A percentile compares a stretch with the other conserved stretches of the same genome.
These are phyloP conservation scores for Hypocreales sp. DNA, from an alignment of 2,329 filamentous ascomycete species.

Conservation along the genomic window DNA sequence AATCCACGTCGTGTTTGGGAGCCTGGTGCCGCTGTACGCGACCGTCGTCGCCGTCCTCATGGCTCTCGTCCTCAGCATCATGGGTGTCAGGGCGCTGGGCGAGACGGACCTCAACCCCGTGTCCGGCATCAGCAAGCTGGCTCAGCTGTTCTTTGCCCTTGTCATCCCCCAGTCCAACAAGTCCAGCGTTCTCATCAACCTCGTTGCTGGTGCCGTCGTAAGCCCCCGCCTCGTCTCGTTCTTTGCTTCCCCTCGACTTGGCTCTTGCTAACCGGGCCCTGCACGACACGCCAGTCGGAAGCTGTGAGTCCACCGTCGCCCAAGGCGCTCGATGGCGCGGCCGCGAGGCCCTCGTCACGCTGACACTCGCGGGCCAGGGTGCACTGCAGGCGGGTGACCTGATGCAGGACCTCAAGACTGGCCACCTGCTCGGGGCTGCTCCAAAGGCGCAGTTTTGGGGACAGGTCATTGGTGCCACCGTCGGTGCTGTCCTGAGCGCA, in stretches of 20 bases:
- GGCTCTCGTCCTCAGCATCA: constrained; percentile 63
- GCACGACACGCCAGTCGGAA: constrained; percentile 22
- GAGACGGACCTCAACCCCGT: constrained; percentile 95
- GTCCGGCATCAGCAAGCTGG: constrained; percentile 90
- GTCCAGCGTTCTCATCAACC: constrained; percentile 85
- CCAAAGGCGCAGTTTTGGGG: constrained; percentile 95
- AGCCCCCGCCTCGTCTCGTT: constrained; percentile 1
- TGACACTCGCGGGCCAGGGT: constrained; percentile 22
- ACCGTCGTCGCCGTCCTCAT: constrained; percentile 69
- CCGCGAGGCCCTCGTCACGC: background rate
- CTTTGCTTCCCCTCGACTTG: background rate
- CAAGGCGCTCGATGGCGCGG: too few relatives aligned
- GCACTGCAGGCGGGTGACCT: constrained; percentile 91
- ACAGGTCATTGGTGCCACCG: constrained; percentile 77
- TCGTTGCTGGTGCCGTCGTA: constrained; percentile 76
- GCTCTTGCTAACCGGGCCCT: background rate
- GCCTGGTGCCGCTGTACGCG: constrained; percentile 63
- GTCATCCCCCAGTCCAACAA: constrained; percentile 69
- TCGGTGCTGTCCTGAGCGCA: constrained; percentile 74
- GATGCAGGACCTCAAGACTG: constrained; percentile 94
- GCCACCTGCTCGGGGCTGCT: constrained; percentile 79
- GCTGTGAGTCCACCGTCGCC: constrained; percentile 22
- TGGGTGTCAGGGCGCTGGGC: constrained; percentile 52
- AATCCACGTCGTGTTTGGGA: constrained; percentile 71
- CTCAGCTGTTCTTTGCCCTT: constrained; percentile 86